Conservation (phyloP, 2,329 filamentous ascomycete species). For the Seiridium cupressi region DNA sequence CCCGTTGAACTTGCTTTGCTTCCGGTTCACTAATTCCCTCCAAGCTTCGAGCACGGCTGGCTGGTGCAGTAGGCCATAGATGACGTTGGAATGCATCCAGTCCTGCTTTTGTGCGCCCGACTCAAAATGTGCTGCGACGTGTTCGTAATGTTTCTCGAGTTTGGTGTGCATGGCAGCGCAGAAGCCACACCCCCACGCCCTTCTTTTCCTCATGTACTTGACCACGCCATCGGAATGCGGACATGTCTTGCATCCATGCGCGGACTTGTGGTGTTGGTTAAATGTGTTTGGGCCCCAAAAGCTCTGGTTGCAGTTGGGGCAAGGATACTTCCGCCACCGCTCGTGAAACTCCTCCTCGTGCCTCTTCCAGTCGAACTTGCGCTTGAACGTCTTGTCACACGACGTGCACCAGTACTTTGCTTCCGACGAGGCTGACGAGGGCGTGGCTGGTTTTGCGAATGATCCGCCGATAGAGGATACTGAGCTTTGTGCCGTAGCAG, state of each 20-base stretch:
- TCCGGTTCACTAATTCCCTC: conserved; percentile 52
- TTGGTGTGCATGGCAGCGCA: conserved; percentile 62
- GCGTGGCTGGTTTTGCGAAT: conserved; percentile 9
- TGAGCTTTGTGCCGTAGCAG: conserved; percentile 26
- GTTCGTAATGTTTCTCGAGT: conserved; percentile 66
- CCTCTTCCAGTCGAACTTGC: conserved; percentile 68
- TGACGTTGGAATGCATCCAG: conserved; percentile 68
- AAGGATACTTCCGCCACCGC: conserved; percentile 66
- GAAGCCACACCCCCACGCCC: conserved; percentile 69
- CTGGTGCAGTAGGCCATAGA: conserved; percentile 67
- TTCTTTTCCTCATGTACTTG: conserved; percentile 60
- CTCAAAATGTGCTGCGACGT: conserved; percentile 68
- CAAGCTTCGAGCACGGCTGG: conserved; percentile 60
- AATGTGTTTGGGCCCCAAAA: conserved; percentile 69
- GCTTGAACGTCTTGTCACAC: conserved; percentile 63
- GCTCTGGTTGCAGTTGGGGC: conserved; percentile 66
- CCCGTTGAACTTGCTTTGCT: conserved; percentile 40
- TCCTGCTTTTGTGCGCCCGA: conserved; percentile 60
- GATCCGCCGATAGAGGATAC: conserved; percentile 20
- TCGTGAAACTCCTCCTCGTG: conserved; percentile 71
- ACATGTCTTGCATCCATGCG: conserved; percentile 63
- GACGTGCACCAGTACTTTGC: conserved; percentile 39
- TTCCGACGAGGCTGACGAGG: conserved; percentile 17
- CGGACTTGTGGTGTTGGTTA: conserved; percentile 66
- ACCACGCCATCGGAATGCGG: conserved; percentile 65